A percentile compares a stretch with the other conserved stretches of the same genome.
These are phyloP conservation scores for Neonectria coccinea DNA, from an alignment of 2,329 filamentous ascomycete genomes.

Conservation along the genomic window DNA sequence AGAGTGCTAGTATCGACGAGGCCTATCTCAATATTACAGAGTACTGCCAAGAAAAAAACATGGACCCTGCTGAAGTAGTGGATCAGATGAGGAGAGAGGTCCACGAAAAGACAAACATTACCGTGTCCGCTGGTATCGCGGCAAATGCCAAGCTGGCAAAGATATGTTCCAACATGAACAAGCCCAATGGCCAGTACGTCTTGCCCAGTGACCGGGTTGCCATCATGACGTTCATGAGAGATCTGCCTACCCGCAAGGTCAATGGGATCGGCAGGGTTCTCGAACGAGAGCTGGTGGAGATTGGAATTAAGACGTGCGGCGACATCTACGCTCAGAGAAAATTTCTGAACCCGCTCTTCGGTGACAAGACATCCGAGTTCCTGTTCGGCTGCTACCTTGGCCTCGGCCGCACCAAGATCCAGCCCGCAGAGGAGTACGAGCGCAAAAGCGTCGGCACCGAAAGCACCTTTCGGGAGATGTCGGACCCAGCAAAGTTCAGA, in stretches of 20 bases:
- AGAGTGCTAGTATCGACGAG: constrained; percentile 95
- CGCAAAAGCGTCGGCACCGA: constrained; percentile 96
- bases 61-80: constrained; percentile 79
- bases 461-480: constrained; percentile 87
- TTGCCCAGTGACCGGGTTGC: constrained; percentile 77
- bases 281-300: constrained; percentile 87
- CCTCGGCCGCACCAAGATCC: constrained; percentile 84
- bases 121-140: constrained; percentile 93
- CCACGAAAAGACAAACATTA: constrained; percentile 80
- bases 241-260: constrained; percentile 87
- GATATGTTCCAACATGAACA: constrained; percentile 95
- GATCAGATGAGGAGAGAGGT: constrained; percentile 83
- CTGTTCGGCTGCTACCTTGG: constrained; percentile 87
- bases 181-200: constrained; percentile 91
- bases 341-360: constrained; percentile 82
- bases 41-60: constrained; percentile 78
- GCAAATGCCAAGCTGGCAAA: constrained; percentile 95
- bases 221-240: constrained; percentile 88
- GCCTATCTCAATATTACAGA: constrained; percentile 95
- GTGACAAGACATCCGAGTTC: constrained; percentile 91
- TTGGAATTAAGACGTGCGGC: constrained; percentile 88
- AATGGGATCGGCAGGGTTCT: constrained; percentile 96
- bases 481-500: constrained; percentile 73
- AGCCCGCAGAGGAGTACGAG: constrained; percentile 89
- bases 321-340: constrained; percentile 85